Evolutionary conservation across 352 stramenopile species (phyloP).

Genomic region (Aphanomyces cochlioides): DNA sequence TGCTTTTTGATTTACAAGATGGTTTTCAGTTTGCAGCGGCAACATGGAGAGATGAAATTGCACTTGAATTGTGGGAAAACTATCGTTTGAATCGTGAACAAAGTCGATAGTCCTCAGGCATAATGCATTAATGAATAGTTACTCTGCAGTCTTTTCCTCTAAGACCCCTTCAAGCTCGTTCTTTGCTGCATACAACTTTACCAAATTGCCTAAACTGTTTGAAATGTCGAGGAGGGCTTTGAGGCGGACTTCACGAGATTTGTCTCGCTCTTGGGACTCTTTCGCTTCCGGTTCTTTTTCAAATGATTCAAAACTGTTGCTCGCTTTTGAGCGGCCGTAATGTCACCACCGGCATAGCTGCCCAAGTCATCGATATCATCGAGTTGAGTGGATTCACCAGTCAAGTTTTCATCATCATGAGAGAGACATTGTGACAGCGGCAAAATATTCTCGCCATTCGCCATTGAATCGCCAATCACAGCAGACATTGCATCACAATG

Average conservation of each 20-base stretch:
- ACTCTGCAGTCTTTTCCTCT: no score
- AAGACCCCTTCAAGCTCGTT: no score
- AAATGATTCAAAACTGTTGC: neutral
- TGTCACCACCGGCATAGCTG: neutral
- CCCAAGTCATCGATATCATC: neutral
- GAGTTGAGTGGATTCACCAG: no score
- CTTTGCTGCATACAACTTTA: no score
- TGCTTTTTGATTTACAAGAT: neutral
- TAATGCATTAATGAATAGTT: neutral
- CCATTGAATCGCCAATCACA: neutral
- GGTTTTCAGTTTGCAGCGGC: neutral
- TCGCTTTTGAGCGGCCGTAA: neutral
- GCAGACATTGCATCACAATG: neutral
- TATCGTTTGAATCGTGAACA: neutral
- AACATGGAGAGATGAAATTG: neutral
- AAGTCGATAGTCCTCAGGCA: no score
- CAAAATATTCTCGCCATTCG: neutral
- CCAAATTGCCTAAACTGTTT: no score
- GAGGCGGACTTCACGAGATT: no score
- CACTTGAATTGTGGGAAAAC: neutral
- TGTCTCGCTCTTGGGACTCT: neutral
- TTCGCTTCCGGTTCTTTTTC: neutral
- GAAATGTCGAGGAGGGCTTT: no score
- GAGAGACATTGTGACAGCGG: no score
- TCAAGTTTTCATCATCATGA: no score